Base-by-base conservation (phyloP, 139 green algal genomes). In the Chlamydomonas urium region DNA sequence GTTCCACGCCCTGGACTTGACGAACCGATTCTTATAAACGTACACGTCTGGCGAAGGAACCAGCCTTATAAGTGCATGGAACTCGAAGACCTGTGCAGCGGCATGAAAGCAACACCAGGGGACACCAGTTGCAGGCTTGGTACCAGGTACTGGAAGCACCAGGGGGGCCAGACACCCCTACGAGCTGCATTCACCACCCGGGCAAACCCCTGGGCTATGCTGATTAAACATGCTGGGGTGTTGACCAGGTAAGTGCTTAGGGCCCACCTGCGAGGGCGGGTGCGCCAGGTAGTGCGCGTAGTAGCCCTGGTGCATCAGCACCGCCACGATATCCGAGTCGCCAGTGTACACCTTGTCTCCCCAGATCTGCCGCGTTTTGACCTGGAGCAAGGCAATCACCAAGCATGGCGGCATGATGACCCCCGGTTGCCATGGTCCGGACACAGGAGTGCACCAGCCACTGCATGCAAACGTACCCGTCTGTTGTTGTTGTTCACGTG, bases 221-320 rank as follows among this genome's bases (percentile, higher is more conserved):
- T 66, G 47, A 32, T 31, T 26, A 67, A 19, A 50, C 48, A 38
- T 28, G 70, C 70, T 33, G 47, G 48, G 42, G 61, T 70, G 19
- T 32, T 33, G 10, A 26, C 4, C 32, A n/a, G n/a, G n/a, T n/a
- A n/a, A n/a, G n/a, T n/a, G n/a, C 42, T 53, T 10, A 10, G 42
- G 17, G 42, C 42, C 10, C 42, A 53, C 42, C 42, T 78, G 58
- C 1, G 66, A 66, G 2, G 78, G 78, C 4, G 78, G 69, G 35
- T 75, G 63, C 1, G 65, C 47, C 29, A 82, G 69, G 71, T 78
- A 81, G 71, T 80, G 60, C 57, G 86, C 86, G 68, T 86, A 93
- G 79, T 88, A 96, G 29, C 95, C 95, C 74, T 85, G 82, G 84
- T 99, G 95, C 90, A 97, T 93, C 2, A 99, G 83, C 36, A 92